These are phyloP conservation scores for Monilinia aucupariae DNA, from an alignment of 2,329 filamentous ascomycete species.

Conservation along the genomic window DNA sequence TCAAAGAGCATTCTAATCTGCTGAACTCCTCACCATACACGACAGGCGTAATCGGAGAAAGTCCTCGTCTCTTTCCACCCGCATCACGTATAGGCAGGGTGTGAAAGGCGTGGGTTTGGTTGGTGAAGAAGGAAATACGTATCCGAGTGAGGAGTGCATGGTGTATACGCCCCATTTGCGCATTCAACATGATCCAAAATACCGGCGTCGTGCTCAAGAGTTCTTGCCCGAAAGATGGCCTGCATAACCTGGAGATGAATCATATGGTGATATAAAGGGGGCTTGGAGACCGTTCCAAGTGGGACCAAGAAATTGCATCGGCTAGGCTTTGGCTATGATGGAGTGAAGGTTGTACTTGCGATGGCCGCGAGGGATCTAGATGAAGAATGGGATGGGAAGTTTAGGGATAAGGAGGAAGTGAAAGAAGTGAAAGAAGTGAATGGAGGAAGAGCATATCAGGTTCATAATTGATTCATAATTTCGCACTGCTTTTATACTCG, in stretches of 20 bases:
- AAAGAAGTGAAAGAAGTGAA: slow-evolving; percentile 12
- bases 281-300: slow-evolving; percentile 53
- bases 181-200: slow-evolving; percentile 37
- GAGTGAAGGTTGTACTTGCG: slow-evolving; percentile 45
- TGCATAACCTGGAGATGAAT: slow-evolving; percentile 35
- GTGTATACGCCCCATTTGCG: slow-evolving; percentile 21
- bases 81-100: slow-evolving; percentile 22
- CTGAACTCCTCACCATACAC: slow-evolving; percentile 25
- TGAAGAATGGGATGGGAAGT: slow-evolving; percentile 24
- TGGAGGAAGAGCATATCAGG: slow-evolving; percentile 23
- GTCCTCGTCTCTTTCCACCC: slow-evolving; percentile 24
- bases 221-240: slow-evolving; percentile 48
- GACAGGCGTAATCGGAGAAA: slow-evolving; percentile 27
- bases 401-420: neutral
- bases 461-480: too few relatives aligned
- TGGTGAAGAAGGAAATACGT: slow-evolving; percentile 19
- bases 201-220: slow-evolving; percentile 41
- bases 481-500: too few relatives aligned
- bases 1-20: slow-evolving; percentile 20
- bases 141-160: slow-evolving; percentile 20
- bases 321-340: slow-evolving; percentile 48
- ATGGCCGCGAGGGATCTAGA: slow-evolving; percentile 45
- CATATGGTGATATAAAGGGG: slow-evolving; percentile 33
- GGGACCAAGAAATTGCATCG: slow-evolving; percentile 51
- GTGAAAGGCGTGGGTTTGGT: slow-evolving; percentile 16